phyloP scores from a whole-genome alignment of 2,329 filamentous ascomycete species.

The Lachnellula suecica region DNA sequence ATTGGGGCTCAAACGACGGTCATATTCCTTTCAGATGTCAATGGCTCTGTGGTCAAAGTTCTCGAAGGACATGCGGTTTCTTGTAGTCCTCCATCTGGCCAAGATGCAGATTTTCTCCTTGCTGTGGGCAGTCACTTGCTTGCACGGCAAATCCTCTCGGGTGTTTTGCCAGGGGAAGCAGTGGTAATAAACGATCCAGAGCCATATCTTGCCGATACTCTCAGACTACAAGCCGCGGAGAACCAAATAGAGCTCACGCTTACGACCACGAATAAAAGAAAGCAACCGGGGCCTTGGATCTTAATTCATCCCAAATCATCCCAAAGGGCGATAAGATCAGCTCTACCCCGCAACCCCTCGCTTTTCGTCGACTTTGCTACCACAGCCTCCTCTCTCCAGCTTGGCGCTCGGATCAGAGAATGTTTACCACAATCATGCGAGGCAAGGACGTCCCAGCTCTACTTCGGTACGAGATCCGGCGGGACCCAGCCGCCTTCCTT shows the following conservation, averaged over 20 bases:
- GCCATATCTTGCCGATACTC: background rate
- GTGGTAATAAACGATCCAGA: background rate
- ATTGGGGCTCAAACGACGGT: background rate
- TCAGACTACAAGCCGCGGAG: background rate
- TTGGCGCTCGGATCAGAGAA: background rate
- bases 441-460: background rate
- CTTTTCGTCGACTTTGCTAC: background rate
- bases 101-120: background rate
- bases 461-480: no score
- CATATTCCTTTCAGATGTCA: background rate
- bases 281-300: background rate
- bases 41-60: background rate
- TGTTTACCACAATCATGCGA: background rate
- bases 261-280: background rate
- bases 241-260: background rate
- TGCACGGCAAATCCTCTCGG: background rate
- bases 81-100: background rate
- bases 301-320: background rate
- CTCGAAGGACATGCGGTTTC: background rate
- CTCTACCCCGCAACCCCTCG: background rate
- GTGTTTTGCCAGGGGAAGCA: background rate
- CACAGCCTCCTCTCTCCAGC: background rate
- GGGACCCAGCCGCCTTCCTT: background rate
- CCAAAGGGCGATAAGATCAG: background rate
- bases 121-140: background rate